phyloP scores from a whole-genome alignment of 345 rosid species.

The Sonneratia alba region DNA sequence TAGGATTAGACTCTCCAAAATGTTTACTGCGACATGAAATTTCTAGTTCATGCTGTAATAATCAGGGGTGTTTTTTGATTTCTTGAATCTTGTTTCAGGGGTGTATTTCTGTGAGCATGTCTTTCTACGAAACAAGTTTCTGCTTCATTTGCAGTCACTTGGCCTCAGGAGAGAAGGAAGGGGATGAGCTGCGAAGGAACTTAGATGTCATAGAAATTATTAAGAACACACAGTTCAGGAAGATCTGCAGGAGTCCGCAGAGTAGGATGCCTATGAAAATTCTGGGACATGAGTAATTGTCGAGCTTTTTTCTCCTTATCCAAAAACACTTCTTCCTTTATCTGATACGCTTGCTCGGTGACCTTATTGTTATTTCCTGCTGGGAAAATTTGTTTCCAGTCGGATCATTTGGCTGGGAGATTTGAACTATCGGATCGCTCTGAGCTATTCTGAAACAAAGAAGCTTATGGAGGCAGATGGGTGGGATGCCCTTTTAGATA shows the following conservation, averaged over 20 bases:
- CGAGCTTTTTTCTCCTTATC: neutral
- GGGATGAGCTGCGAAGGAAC: constrained; percentile 83
- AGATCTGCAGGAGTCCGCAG: constrained; percentile 47
- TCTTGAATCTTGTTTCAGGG: constrained; percentile 40
- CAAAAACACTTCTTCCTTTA: neutral
- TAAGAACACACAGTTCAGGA: constrained; percentile 67
- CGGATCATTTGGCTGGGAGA: constrained; percentile 92
- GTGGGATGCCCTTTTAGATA: constrained; percentile 61
- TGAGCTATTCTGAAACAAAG: constrained; percentile 68
- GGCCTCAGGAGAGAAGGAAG: constrained; percentile 97
- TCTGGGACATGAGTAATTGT: constrained; percentile 63
- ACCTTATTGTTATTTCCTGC: neutral
- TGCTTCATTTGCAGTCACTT: constrained; percentile 88
- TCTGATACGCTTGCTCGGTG: neutral
- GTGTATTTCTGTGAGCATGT: constrained; percentile 83
- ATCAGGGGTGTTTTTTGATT: neutral
- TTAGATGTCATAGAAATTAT: constrained; percentile 71
- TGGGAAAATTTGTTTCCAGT: constrained; percentile 22
- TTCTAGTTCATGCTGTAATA: neutral
- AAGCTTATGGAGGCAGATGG: constrained; percentile 43
- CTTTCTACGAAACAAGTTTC: constrained; percentile 70
- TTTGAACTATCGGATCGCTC: constrained; percentile 82
- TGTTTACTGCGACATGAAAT: neutral
- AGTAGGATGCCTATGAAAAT: constrained; percentile 59
- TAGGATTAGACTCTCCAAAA: neutral